Evolutionary conservation across 2,329 filamentous ascomycete species (phyloP), one percentile per base, ranked within the genome.

Genomic region (Hymenoscyphus linearis): DNA sequence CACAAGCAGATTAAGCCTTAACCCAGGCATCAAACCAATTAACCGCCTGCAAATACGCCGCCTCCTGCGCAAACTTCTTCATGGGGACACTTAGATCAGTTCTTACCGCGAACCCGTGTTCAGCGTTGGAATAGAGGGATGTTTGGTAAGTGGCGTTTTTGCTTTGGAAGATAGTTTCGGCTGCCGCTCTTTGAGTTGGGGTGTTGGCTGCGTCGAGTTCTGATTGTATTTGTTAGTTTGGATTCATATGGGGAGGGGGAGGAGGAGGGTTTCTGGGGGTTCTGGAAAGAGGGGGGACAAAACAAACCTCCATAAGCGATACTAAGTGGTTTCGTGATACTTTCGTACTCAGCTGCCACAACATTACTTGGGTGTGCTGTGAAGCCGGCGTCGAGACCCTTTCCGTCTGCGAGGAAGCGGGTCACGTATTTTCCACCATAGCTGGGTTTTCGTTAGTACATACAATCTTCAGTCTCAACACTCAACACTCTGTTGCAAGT

Each of bases 41-140:
- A 58, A 91, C 81, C 27, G 89, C 89, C 79, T 93, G 90, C 66
- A 82, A 76, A 73, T 93, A 93, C 0, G 90, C 89, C 72, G 86
- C 82, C 76, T 93, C 88, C 80, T 93, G 93, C 35, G 86, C 88
- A 72, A 85, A 93, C 74, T 81, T 85, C 70, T 83, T 76, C 60
- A 70, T 66, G 22, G 76, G 76, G 61, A 80, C 76, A 2, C 75
- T 76, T 31, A 81, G 60, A 68, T 93, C 85, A 3, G 79, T 83
- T 37, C 89, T 81, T 7, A 91, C 86, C 16, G 85, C 86, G 69
- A 93, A 95, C 0, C 90, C 90, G 71, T 95, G 90, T 63, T 77
- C 72, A 6, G 88, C 86, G 40, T 83, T 84, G 16, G 84, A 83
- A 78, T 86, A 93, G 50, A 93, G 74, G 64, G 80, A 85, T 62